Conservation (phyloP, 1,284 basidiomycete species). For the Naganishia sp. region DNA sequence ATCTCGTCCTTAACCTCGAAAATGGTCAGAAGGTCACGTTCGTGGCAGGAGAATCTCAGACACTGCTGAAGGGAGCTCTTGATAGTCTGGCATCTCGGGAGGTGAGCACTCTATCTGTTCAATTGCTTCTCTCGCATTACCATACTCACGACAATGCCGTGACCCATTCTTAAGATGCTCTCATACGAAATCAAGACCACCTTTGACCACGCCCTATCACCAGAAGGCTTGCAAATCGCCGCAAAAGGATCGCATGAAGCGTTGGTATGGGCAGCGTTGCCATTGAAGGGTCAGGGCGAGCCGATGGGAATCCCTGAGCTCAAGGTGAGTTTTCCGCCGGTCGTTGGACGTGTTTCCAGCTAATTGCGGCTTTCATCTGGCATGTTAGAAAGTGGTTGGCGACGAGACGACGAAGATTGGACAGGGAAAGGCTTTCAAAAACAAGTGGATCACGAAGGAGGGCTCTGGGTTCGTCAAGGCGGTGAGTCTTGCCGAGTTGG, state of each 20-base stretch:
- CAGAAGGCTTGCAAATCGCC: slow-evolving; percentile 78
- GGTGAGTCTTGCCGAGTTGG: slow-evolving; percentile 58
- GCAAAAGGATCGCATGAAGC: slow-evolving; percentile 88
- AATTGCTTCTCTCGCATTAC: background rate
- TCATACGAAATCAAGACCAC: slow-evolving; percentile 76
- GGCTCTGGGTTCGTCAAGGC: slow-evolving; percentile 82
- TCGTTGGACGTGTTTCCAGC: background rate
- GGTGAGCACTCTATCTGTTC: slow-evolving; percentile 57
- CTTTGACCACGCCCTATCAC: slow-evolving; percentile 69
- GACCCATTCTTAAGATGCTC: slow-evolving; percentile 68
- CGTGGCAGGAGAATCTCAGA: slow-evolving; percentile 71
- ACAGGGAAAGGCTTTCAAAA: slow-evolving; percentile 94
- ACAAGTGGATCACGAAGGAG: slow-evolving; percentile 93
- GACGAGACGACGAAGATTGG: slow-evolving; percentile 83
- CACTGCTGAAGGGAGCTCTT: slow-evolving; percentile 77
- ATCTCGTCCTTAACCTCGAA: slow-evolving; percentile 68
- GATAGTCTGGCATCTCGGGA: slow-evolving; percentile 85
- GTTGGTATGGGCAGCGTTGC: slow-evolving; percentile 82
- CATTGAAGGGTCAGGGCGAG: slow-evolving; percentile 66
- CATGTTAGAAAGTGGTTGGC: slow-evolving; percentile 65
- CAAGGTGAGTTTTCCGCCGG: slow-evolving; percentile 49
- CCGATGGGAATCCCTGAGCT: slow-evolving; percentile 69
- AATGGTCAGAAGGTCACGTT: slow-evolving; percentile 56
- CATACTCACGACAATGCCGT: background rate
- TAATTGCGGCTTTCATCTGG: background rate